phyloP scores from a whole-genome alignment of 1,284 basidiomycete species.

The Taiwanofungus camphoratus region DNA sequence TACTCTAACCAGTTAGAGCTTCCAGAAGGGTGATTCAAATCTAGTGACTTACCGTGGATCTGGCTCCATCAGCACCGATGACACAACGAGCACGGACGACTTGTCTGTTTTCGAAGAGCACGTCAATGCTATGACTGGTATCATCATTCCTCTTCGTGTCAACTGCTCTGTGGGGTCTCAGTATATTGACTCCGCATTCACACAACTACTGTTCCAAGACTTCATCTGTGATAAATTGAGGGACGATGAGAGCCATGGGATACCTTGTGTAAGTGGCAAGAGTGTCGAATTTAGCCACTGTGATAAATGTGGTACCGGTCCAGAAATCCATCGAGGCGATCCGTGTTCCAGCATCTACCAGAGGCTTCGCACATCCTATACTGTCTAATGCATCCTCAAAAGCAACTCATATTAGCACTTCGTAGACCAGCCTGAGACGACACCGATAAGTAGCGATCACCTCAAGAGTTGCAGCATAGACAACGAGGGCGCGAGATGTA shows the following conservation, averaged over 20 bases:
- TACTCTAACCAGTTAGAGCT: neutral
- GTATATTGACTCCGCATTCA: neutral
- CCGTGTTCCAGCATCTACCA: neutral
- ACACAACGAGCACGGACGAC: conserved; percentile 42
- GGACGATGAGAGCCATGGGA: neutral
- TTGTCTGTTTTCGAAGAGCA: conserved; percentile 45
- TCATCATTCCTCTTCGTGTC: conserved; percentile 18
- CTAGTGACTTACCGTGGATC: conserved; percentile 39
- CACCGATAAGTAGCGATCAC: too few relatives aligned
- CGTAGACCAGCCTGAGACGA: too few relatives aligned
- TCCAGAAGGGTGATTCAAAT: conserved; percentile 1
- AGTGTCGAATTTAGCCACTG: neutral
- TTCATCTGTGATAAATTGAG: neutral
- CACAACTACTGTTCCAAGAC: neutral
- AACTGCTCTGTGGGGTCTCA: conserved; percentile 32
- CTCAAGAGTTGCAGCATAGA: conserved; percentile 29
- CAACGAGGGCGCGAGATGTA: conserved; percentile 24
- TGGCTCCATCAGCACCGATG: conserved; percentile 52
- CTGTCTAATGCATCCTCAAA: neutral
- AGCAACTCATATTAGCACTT: too few relatives aligned
- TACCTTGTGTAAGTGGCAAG: conserved; percentile 5
- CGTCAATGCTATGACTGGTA: conserved; percentile 27
- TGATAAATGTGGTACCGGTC: neutral
- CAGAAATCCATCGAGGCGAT: neutral
- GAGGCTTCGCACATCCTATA: neutral